Percentiles rank a stretch among this genome's conserved stretches.
Evolutionary conservation across 257 asterid species (phyloP).

Genomic region (Nicotiana benthamiana): DNA sequence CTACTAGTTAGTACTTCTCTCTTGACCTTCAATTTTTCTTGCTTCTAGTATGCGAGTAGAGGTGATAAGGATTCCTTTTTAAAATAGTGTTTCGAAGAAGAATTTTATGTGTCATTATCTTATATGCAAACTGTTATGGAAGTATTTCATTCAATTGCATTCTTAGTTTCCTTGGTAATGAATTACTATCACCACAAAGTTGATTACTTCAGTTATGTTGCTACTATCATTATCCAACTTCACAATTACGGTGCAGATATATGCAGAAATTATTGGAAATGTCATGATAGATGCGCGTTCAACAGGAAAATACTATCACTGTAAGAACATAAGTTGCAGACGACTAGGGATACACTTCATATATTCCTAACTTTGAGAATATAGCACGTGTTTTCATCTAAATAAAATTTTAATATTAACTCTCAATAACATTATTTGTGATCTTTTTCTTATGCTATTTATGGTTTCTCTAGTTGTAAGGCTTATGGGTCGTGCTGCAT

Average conservation of each 20-base stretch:
- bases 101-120: background rate
- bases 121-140: background rate
- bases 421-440: background rate
- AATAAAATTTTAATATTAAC: background rate
- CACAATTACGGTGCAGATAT: conserved; percentile 49
- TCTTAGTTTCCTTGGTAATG: background rate
- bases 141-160: background rate
- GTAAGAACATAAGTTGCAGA: conserved; percentile 35
- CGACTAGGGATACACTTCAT: background rate
- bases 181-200: background rate
- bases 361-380: background rate
- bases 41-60: background rate
- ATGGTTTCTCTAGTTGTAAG: conserved; percentile 57
- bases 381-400: background rate
- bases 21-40: background rate
- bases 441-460: background rate
- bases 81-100: background rate
- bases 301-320: conserved; percentile 96
- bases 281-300: conserved; percentile 98
- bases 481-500: conserved; percentile 99
- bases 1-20: background rate
- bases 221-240: background rate
- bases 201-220: background rate
- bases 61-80: background rate
- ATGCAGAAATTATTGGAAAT: conserved; percentile 91